Conservation (phyloP, 2,329 filamentous ascomycete genomes). For the Talaromyces sp. region DNA sequence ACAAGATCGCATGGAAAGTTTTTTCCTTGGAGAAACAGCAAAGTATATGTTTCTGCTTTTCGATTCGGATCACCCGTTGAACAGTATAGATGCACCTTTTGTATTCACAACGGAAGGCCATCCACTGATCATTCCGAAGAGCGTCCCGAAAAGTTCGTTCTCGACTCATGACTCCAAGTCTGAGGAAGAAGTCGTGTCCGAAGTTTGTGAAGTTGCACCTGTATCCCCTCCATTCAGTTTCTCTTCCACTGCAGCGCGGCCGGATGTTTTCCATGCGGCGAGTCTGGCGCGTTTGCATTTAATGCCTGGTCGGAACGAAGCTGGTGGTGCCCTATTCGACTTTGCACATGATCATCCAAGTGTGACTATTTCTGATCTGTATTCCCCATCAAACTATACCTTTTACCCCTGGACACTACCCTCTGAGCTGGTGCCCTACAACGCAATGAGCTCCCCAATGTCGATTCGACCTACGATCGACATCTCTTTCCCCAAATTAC, state of each 20-base stretch:
- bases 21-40: slow-evolving; percentile 92
- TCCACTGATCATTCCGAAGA: slow-evolving; percentile 75
- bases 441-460: slow-evolving; percentile 74
- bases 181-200: slow-evolving; percentile 30
- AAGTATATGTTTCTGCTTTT: slow-evolving; percentile 95
- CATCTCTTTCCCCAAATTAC: slow-evolving; percentile 60
- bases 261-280: slow-evolving; percentile 84
- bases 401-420: slow-evolving; percentile 94
- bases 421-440: slow-evolving; percentile 64
- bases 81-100: slow-evolving; percentile 77
- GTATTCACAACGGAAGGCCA: slow-evolving; percentile 97
- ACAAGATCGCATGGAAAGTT: slow-evolving; percentile 96
- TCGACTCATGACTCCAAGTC: slow-evolving; percentile 16
- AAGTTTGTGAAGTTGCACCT: slow-evolving; percentile 65
- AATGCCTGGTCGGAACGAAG: slow-evolving; percentile 58
- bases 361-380: slow-evolving; percentile 52
- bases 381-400: slow-evolving; percentile 70
- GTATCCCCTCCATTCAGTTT: slow-evolving; percentile 62
- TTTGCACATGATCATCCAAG: slow-evolving; percentile 55
- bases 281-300: slow-evolving; percentile 77
- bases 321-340: slow-evolving; percentile 55
- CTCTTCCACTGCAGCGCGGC: slow-evolving; percentile 73
- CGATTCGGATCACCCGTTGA: slow-evolving; percentile 78
- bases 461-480: slow-evolving; percentile 68
- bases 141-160: slow-evolving; percentile 23